Percentiles rank a stretch among this genome's conserved stretches.
Conservation (phyloP, 2,329 filamentous ascomycete genomes). For the Coniochaeta pulveracea region DNA sequence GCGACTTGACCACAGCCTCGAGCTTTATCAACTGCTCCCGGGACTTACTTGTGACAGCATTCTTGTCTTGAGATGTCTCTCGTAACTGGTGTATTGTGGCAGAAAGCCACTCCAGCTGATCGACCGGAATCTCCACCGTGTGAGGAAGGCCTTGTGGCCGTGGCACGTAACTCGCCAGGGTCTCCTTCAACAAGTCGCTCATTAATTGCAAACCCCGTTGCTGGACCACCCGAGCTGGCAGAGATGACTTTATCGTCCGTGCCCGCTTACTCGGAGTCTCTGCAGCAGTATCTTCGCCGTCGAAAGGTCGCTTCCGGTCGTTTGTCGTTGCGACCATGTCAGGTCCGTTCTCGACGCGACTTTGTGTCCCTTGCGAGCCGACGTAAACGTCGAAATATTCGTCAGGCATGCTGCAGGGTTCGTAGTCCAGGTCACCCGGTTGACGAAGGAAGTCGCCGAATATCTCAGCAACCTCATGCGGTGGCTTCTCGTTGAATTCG, state of each 20-base stretch:
- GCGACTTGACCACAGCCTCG: slow-evolving; percentile 32
- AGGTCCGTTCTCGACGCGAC: slow-evolving; percentile 7
- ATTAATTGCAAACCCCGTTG: slow-evolving; percentile 9
- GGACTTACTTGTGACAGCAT: slow-evolving; percentile 10
- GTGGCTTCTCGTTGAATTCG: slow-evolving; percentile 25
- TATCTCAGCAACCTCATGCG: slow-evolving; percentile 31
- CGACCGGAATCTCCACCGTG: slow-evolving; percentile 12
- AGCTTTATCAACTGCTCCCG: slow-evolving; percentile 29
- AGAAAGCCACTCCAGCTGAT: slow-evolving; percentile 25
- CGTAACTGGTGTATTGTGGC: slow-evolving; percentile 27
- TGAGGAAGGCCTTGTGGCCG: background rate
- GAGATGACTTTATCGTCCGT: slow-evolving; percentile 14
- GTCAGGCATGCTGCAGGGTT: slow-evolving; percentile 33
- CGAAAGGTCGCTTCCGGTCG: slow-evolving; percentile 34
- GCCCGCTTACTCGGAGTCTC: slow-evolving; percentile 17
- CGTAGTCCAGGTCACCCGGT: slow-evolving; percentile 31
- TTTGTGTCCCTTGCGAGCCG: slow-evolving; percentile 21
- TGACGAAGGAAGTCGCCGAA: slow-evolving; percentile 35
- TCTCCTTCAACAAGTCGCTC: slow-evolving; percentile 19
- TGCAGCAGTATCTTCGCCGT: slow-evolving; percentile 20
- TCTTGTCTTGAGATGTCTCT: slow-evolving; percentile 19
- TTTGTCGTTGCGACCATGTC: slow-evolving; percentile 10
- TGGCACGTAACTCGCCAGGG: slow-evolving; percentile 10
- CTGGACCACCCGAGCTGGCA: too few species aligned
- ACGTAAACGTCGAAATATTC: slow-evolving; percentile 36